Evolutionary conservation across 2,329 filamentous ascomycete species (phyloP).

Genomic region (Trichoderma guizhouense): DNA sequence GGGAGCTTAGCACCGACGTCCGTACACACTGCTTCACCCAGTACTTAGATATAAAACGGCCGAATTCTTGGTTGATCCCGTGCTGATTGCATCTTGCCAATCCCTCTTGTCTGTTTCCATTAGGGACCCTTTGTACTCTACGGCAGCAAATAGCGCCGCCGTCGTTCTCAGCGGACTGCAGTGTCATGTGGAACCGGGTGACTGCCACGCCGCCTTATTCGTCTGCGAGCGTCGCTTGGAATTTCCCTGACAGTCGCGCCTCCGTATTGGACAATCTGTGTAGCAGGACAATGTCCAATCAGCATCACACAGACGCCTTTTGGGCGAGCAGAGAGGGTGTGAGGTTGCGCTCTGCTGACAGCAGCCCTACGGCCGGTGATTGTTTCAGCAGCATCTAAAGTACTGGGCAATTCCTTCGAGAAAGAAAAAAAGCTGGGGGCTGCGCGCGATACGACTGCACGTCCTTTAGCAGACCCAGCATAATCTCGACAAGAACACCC

Average conservation of each 20-base stretch:
- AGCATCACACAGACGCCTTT: neutral
- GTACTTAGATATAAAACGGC: neutral
- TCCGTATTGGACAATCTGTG: conserved; percentile 12
- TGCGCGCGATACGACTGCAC: neutral
- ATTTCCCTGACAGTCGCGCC: conserved; percentile 9
- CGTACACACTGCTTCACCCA: neutral
- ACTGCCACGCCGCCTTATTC: neutral
- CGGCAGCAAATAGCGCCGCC: neutral
- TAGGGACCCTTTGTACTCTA: neutral
- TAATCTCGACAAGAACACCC: neutral
- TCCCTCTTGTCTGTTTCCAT: neutral
- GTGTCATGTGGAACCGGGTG: conserved; percentile 8
- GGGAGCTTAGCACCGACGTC: neutral
- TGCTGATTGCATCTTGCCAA: neutral
- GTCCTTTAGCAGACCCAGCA: neutral
- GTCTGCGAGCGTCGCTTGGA: conserved; percentile 6
- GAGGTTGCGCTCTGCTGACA: neutral
- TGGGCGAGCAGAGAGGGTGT: neutral
- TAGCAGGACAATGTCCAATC: neutral
- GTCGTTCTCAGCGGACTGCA: neutral
- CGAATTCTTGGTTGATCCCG: neutral
- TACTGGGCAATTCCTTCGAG: neutral
- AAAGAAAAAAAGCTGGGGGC: neutral
- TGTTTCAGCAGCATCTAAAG: neutral
- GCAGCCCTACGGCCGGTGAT: conserved; percentile 1